A percentile compares a stretch with the other conserved stretches of the same genome.
Evolutionary conservation across 2,329 filamentous ascomycete species (phyloP).

Genomic region (Fusarium denticulatum): DNA sequence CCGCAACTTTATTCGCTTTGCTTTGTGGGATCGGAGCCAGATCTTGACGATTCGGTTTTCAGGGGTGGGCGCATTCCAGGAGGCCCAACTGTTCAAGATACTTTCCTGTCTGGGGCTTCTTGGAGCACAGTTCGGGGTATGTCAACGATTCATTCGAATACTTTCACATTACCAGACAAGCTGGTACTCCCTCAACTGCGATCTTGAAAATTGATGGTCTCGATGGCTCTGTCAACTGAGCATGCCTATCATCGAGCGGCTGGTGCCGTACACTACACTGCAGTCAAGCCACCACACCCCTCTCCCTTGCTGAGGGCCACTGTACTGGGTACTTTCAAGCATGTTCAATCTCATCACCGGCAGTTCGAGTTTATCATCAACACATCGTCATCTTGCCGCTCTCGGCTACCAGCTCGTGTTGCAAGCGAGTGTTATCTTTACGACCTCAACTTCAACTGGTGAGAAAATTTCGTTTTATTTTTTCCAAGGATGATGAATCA

Average conservation of each 20-base stretch:
- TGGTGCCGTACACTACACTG: neutral
- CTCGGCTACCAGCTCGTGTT: slow-evolving; percentile 8
- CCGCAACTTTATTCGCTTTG: slow-evolving; percentile 25
- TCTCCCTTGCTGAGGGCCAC: neutral
- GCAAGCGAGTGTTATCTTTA: neutral
- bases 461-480: neutral
- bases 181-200: neutral
- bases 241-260: neutral
- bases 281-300: neutral
- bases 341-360: slow-evolving; percentile 1
- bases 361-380: neutral
- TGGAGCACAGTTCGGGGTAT: neutral
- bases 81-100: neutral
- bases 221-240: neutral
- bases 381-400: neutral
- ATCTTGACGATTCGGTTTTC: neutral
- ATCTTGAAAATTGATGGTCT: neutral
- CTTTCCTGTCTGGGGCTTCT: neutral
- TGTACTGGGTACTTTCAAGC: neutral
- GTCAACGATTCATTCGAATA: neutral
- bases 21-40: slow-evolving; percentile 8
- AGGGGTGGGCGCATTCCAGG: neutral
- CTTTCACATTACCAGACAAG: neutral
- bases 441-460: neutral
- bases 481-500: slow-evolving; percentile 17